Conservation (phyloP, 1,284 basidiomycete genomes). For the Ceratobasidium sp. region DNA sequence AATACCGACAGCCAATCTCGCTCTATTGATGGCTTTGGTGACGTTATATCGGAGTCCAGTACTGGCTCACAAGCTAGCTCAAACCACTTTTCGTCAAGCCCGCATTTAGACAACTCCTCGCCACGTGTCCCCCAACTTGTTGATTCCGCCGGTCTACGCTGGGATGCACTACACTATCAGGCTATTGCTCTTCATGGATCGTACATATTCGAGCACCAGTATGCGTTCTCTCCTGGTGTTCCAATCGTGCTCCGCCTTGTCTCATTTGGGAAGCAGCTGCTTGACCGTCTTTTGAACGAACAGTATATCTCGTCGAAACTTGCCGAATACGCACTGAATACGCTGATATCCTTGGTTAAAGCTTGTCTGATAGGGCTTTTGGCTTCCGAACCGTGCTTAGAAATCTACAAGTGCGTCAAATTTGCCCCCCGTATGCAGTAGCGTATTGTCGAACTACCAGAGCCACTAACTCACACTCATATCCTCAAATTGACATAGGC, state of each 20-base stretch:
- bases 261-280: neutral
- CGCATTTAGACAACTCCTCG: neutral
- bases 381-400: conserved; percentile 57
- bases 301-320: neutral
- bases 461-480: neutral
- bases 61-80: neutral
- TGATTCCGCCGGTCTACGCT: conserved; percentile 69
- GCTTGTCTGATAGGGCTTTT: neutral
- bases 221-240: conserved; percentile 88
- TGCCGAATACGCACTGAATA: too few species aligned
- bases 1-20: neutral
- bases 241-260: conserved; percentile 68
- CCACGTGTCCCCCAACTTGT: neutral
- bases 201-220: conserved; percentile 85
- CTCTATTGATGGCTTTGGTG: neutral
- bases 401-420: conserved; percentile 64
- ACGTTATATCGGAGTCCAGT: too few species aligned
- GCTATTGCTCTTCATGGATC: conserved; percentile 71
- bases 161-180: conserved; percentile 90
- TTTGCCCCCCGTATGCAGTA: too few species aligned
- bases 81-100: neutral
- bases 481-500: neutral
- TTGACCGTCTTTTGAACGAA: neutral
- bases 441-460: too few species aligned
- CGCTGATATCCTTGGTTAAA: neutral